Evolutionary conservation across 1,284 basidiomycete genomes (phyloP).

Genomic region (Rhizopogon parksii): DNA sequence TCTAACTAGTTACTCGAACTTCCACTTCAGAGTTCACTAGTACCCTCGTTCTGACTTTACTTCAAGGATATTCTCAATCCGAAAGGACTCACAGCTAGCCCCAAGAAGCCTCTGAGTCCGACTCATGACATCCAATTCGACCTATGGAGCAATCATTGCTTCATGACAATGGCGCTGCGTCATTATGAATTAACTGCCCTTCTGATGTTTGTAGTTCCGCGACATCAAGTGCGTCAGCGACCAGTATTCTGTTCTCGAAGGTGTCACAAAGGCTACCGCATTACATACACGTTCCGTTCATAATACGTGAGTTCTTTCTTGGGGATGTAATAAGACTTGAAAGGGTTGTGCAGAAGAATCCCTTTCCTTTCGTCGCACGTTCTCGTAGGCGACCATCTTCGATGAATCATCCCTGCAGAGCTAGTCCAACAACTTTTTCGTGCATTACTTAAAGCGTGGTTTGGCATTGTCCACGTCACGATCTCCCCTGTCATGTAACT

Average conservation of each 20-base stretch:
- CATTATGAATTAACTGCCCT: background rate
- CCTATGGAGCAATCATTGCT: too few species aligned
- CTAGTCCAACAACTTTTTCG: background rate
- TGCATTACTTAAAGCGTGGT: background rate
- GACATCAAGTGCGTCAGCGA: background rate
- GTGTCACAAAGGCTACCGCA: background rate
- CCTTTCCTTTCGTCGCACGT: background rate
- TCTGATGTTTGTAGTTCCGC: background rate
- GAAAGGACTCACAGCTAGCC: too few species aligned
- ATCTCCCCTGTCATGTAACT: background rate
- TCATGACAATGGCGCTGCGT: too few species aligned
- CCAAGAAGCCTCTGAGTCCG: too few species aligned
- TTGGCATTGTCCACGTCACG: background rate
- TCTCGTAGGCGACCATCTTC: background rate
- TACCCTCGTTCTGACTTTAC: too few species aligned
- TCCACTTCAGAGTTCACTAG: too few species aligned
- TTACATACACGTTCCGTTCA: background rate
- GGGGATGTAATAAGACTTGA: background rate
- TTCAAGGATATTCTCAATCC: too few species aligned
- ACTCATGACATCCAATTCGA: too few species aligned
- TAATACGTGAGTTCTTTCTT: background rate
- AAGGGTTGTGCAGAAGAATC: background rate
- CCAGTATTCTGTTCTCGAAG: background rate
- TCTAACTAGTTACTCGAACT: too few species aligned
- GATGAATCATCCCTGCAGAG: background rate